These are phyloP conservation scores for Iberis pinnata DNA, from an alignment of 345 rosid genomes.

Conservation along the genomic window DNA sequence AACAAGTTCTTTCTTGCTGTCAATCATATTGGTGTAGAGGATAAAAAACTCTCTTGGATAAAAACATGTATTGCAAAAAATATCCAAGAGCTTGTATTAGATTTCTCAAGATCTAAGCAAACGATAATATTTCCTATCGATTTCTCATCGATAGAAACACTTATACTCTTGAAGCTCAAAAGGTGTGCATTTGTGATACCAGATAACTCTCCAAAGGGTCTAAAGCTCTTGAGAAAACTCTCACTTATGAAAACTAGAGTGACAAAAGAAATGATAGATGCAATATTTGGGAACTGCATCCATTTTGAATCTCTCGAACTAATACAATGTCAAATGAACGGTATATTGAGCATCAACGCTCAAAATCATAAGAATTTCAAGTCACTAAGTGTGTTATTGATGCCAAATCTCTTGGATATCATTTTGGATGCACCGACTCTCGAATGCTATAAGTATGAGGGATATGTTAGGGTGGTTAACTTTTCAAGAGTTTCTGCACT, in stretches of 20 bases:
- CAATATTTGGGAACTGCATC: too few species aligned
- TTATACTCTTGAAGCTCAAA: background rate
- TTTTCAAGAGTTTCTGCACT: background rate
- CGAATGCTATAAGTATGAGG: conserved; percentile 10
- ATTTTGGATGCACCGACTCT: background rate
- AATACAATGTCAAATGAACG: background rate
- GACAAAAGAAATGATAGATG: background rate
- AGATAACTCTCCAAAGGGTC: conserved; percentile 8
- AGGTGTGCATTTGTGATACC: conserved; percentile 3
- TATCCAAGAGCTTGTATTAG: too few species aligned
- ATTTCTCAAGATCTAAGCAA: conserved; percentile 15
- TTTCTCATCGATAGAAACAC: background rate
- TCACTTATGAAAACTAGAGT: background rate
- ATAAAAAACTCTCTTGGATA: too few species aligned
- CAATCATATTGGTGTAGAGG: too few species aligned
- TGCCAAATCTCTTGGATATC: background rate
- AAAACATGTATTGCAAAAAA: too few species aligned
- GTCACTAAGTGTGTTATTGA: background rate
- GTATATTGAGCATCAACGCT: background rate
- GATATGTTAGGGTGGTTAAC: background rate
- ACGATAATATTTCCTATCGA: background rate
- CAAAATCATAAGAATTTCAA: conserved; percentile 3
- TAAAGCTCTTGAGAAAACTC: conserved; percentile 4
- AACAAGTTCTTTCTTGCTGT: background rate
- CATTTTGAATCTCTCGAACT: too few species aligned